Conservation (phyloP, 2,329 filamentous ascomycete genomes). For the Ophiostoma populinum region DNA sequence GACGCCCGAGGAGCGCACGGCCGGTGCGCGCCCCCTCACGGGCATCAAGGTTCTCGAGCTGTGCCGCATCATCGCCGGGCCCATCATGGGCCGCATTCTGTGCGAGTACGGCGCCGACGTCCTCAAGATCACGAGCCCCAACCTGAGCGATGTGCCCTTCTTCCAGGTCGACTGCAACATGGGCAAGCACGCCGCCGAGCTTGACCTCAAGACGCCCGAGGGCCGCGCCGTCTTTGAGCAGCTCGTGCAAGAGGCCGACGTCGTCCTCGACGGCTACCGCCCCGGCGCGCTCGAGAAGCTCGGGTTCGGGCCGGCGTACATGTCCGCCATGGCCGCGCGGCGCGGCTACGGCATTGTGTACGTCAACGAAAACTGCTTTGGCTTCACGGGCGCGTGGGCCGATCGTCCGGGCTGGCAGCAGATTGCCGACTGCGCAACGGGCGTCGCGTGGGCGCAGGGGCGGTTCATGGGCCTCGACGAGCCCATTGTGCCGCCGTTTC, state of each 20-base stretch:
- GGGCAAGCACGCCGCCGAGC: slow-evolving; percentile 27
- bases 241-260: slow-evolving; percentile 28
- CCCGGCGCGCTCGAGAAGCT: slow-evolving; percentile 23
- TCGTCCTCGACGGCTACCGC: slow-evolving; percentile 36
- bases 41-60: slow-evolving; percentile 33
- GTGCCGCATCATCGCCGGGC: slow-evolving; percentile 29
- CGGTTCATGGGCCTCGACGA: slow-evolving; percentile 37
- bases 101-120: slow-evolving; percentile 28
- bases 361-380: slow-evolving; percentile 35
- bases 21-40: slow-evolving; percentile 19
- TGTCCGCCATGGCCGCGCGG: slow-evolving; percentile 21
- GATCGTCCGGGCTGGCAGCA: slow-evolving; percentile 33
- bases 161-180: slow-evolving; percentile 25
- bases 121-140: slow-evolving; percentile 24
- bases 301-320: slow-evolving; percentile 24
- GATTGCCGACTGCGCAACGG: slow-evolving; percentile 35
- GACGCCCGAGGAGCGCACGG: slow-evolving; percentile 13
- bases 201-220: slow-evolving; percentile 29
- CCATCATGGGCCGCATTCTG: slow-evolving; percentile 24
- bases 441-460: slow-evolving; percentile 45
- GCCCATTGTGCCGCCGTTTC: slow-evolving; percentile 48
- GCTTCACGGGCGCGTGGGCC: slow-evolving; percentile 33
- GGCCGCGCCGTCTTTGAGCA: slow-evolving; percentile 34
- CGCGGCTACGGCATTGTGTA: slow-evolving; percentile 28
- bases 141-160: slow-evolving; percentile 24